Base-by-base conservation (phyloP, 2,329 filamentous ascomycete genomes). In the Colletotrichum sp. region DNA sequence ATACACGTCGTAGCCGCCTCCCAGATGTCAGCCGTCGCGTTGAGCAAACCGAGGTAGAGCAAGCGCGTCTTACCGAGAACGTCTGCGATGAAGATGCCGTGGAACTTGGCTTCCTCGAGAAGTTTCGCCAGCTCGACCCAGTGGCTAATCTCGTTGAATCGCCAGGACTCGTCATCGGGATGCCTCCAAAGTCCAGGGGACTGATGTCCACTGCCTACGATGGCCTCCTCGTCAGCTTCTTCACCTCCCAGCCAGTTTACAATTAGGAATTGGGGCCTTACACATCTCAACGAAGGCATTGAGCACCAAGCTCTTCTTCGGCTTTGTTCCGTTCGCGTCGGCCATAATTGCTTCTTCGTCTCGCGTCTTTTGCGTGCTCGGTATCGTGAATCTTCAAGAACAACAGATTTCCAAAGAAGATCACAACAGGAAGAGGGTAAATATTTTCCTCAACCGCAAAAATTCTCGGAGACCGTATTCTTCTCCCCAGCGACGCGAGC, bases 1-100 rank as follows among this genome's bases (percentile, higher is more conserved):
- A 82, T 94, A 94, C 3, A 94, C 92, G 84, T 95, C 93, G 80
- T 94, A 94, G 5, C 92, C 92, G 18, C 92, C 92, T 18, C 24
- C 6, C 0, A 18, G 6, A n/a, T 10, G 43, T 69, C 6, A 60
- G 67, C 12, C 26, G 15, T 34, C 6, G 15, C n/a, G 10, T 13
- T 15, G 4, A 7, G 24, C 65, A 59, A 10, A 6, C 18, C 5
- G 18, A 3, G 55, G 6, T 2, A 16, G 2, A 12, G 16, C 30
- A 18, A 12, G n/a, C 6, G 6, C 10, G n/a, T 13, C 34, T 71
- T 82, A 86, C 87, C 89, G 2, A 94, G 86, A 0, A 93, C 91
- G 80, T 94, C 92, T 1, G 92, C 92, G 68, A 94, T 92, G 82
- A 93, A 93, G 43, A 93, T 92, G 13, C 90, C 91, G 70, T 93